Evolutionary conservation across 495 filamentous ascomycete species (phyloP), one percentile per base, ranked within the genome.

Genomic region (Tuber magnatum): DNA sequence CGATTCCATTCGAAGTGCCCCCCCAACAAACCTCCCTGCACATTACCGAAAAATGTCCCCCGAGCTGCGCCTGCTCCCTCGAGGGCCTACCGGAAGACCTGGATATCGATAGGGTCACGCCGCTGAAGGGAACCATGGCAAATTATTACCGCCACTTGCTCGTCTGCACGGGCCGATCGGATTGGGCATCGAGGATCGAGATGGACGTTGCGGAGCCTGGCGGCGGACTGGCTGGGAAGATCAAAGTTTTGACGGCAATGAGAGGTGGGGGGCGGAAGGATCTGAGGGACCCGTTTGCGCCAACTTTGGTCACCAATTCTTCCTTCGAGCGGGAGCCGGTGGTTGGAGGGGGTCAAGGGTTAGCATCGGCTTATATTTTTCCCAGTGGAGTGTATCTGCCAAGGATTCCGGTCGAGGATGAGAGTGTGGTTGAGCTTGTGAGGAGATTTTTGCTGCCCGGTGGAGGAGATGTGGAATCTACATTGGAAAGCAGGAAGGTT

Each of bases 71-170:
- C 68, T 80, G 78, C n/a, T 56, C 78, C 40, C 79, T 77, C 77
- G 68, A 68, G 20, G 2, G 61, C 14, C 24, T 56, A 38, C 93
- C 93, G 5, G 84, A 86, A 6, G 89, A 87, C 3, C 84, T 94
- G n/a, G 87, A 89, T 22, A 95, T 97, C 75, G 93, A 97, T 83
- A 87, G 87, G 77, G 83, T 87, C 44, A 89, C 88, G 72, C 84
- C 87, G 5, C 83, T 98, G 68, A 90, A 89, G 80, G 90, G 90
- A 28, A 91, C 92, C 6, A 92, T 97, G 85, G 87, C 91, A 7
- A 83, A 85, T n/a, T 95, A 97, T 82, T 86, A 89, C 28, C 89
- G 93, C 77, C 94, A 98, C 73, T 43, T 97, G 6, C 82, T 99
- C 4, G 86, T 97, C 24, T 92, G 89, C 74, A 97, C 94, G 0